Percentiles rank a stretch among this genome's conserved stretches.
phyloP scores from a whole-genome alignment of 1,284 basidiomycete species.

The Apiotrichum mycotoxinovorans region DNA sequence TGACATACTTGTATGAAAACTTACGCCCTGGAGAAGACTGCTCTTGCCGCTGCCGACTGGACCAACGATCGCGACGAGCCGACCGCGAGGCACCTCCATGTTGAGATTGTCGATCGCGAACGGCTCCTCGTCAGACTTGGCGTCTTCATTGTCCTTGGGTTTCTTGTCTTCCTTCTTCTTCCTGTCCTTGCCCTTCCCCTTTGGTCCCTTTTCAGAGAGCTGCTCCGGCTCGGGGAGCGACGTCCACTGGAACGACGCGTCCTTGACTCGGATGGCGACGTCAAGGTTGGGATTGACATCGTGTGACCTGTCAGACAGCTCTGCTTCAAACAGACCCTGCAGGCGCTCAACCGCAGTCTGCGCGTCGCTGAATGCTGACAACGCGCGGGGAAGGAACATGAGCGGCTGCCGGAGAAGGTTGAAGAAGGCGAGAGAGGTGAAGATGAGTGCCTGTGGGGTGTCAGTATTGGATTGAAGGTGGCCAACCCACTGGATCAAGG shows the following conservation, averaged over 20 bases:
- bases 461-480: conserved; percentile 38
- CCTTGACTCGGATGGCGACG: conserved; percentile 55
- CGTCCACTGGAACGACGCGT: conserved; percentile 64
- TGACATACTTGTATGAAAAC: background rate
- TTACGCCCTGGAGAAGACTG: conserved; percentile 64
- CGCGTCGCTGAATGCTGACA: conserved; percentile 64
- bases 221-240: conserved; percentile 9
- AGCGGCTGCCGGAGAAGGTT: conserved; percentile 64
- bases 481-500: conserved; percentile 53
- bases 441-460: conserved; percentile 57
- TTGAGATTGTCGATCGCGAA: conserved; percentile 59
- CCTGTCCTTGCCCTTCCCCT: background rate
- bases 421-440: conserved; percentile 67
- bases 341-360: conserved; percentile 61
- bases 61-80: conserved; percentile 64
- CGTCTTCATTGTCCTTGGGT: background rate
- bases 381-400: conserved; percentile 64
- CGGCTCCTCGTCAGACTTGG: conserved; percentile 27
- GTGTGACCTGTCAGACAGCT: conserved; percentile 52
- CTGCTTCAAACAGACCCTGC: conserved; percentile 57
- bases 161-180: background rate
- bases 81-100: conserved; percentile 59
- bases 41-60: conserved; percentile 59
- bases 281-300: conserved; percentile 54
- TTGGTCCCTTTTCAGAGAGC: background rate